Percentiles rank a stretch among this genome's conserved stretches.
phyloP scores from a whole-genome alignment of 2,329 filamentous ascomycete species.

The Lachnellula arida region DNA sequence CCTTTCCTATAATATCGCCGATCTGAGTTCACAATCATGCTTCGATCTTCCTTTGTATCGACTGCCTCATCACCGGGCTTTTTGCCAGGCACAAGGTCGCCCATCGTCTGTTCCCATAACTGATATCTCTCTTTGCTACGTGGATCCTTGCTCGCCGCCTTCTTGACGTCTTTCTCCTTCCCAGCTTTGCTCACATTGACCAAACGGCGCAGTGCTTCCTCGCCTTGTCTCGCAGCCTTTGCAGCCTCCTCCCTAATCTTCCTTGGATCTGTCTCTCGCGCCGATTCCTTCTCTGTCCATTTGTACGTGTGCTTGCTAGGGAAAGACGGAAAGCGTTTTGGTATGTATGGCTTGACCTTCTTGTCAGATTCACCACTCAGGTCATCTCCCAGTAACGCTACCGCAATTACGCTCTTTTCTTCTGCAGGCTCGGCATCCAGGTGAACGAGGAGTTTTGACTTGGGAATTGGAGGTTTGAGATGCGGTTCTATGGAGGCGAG shows the following conservation, averaged over 20 bases:
- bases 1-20: constrained; percentile 46
- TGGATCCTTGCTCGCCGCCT: constrained; percentile 44
- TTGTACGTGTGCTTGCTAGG: constrained; percentile 62
- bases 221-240: constrained; percentile 55
- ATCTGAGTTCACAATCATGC: constrained; percentile 60
- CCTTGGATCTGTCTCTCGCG: constrained; percentile 48
- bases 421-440: constrained; percentile 34
- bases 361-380: constrained; percentile 56
- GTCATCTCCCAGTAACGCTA: constrained; percentile 41
- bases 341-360: constrained; percentile 51
- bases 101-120: constrained; percentile 59
- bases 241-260: constrained; percentile 57
- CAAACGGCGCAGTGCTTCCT: constrained; percentile 55
- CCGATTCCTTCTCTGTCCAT: constrained; percentile 46
- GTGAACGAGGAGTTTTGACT: constrained; percentile 30
- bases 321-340: constrained; percentile 54
- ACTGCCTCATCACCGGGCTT: constrained; percentile 18
- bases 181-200: constrained; percentile 60
- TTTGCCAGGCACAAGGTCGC: constrained; percentile 37
- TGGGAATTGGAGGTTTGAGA: constrained; percentile 47
- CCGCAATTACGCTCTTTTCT: constrained; percentile 41
- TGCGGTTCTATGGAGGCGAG: constrained; percentile 51
- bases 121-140: constrained; percentile 52
- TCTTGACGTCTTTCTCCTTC: constrained; percentile 59
- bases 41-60: constrained; percentile 51